Percentiles rank a stretch among this genome's conserved stretches.
These are phyloP conservation scores for Xylaria sp. DNA, from an alignment of 2,329 filamentous ascomycete genomes.

Conservation along the genomic window DNA sequence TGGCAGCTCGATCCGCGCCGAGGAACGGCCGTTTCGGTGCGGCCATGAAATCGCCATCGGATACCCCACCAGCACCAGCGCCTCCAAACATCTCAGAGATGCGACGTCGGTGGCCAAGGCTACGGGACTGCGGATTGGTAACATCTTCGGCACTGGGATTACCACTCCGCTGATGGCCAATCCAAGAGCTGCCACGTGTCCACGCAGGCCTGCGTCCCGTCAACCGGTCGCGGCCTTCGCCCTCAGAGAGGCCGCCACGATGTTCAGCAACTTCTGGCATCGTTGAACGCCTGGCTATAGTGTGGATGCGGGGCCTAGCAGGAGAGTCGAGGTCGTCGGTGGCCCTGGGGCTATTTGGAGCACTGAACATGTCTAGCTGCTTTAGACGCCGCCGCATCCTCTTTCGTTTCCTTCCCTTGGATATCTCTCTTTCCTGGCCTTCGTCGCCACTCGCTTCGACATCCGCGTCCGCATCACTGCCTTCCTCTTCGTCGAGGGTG, in stretches of 20 bases:
- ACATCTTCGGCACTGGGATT: constrained; percentile 55
- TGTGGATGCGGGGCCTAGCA: constrained; percentile 50
- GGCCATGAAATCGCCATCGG: constrained; percentile 61
- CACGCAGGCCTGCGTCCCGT: constrained; percentile 54
- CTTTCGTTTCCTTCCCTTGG: constrained; percentile 64
- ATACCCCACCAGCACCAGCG: constrained; percentile 63
- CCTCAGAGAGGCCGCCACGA: constrained; percentile 71
- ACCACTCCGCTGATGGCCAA: constrained; percentile 51
- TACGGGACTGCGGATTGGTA: constrained; percentile 56
- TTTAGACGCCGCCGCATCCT: constrained; percentile 60
- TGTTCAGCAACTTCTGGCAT: constrained; percentile 63
- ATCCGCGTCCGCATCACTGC: constrained; percentile 78
- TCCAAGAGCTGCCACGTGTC: constrained; percentile 63
- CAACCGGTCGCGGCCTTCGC: constrained; percentile 69
- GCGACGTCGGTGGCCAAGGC: constrained; percentile 66
- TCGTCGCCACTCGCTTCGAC: constrained; percentile 88
- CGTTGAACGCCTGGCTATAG: constrained; percentile 66
- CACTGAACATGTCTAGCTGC: constrained; percentile 59
- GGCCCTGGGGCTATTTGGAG: constrained; percentile 65
- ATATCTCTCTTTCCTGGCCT: constrained; percentile 47
- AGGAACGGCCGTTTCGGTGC: constrained; percentile 61
- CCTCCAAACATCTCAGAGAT: constrained; percentile 63
- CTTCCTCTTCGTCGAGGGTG: constrained; percentile 57
- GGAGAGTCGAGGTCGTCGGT: constrained; percentile 46
- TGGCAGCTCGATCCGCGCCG: constrained; percentile 68